Conservation (phyloP, 108 stramenopile genomes). For the Asterionellopsis glacialis region DNA sequence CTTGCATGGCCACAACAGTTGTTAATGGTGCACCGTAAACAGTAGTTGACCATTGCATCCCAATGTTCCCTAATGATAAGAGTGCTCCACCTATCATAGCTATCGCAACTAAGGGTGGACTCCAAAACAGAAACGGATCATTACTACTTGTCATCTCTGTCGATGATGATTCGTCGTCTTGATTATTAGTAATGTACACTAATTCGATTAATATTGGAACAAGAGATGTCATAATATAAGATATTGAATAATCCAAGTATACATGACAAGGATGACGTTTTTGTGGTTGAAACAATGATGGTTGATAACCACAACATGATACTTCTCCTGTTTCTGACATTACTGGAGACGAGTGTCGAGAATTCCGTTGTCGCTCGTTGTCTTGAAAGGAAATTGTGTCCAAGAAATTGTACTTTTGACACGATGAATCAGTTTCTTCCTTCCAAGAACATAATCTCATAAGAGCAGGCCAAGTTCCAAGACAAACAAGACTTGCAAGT, state of each 20-base stretch:
- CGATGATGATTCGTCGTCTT: too few species aligned
- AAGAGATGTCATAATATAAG: slow-evolving; percentile 24
- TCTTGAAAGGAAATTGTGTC: background rate
- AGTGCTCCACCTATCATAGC: slow-evolving; percentile 28
- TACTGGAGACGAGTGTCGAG: too few species aligned
- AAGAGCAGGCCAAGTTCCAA: slow-evolving; percentile 43
- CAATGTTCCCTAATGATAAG: slow-evolving; percentile 31
- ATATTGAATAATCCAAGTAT: slow-evolving; percentile 33
- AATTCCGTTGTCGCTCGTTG: too few species aligned
- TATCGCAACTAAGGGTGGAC: slow-evolving; percentile 12
- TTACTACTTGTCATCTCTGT: too few species aligned
- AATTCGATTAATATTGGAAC: slow-evolving; percentile 12
- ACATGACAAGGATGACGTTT: slow-evolving; percentile 21
- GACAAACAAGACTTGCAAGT: slow-evolving; percentile 22
- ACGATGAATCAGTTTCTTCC: background rate
- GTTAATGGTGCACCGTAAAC: slow-evolving; percentile 32
- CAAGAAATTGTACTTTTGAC: slow-evolving; percentile 6
- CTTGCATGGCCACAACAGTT: slow-evolving; percentile 30
- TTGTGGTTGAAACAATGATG: slow-evolving; percentile 1
- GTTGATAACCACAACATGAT: too few species aligned
- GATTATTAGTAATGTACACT: background rate
- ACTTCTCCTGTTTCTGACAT: too few species aligned
- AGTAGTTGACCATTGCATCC: slow-evolving; percentile 28
- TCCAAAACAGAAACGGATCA: background rate
- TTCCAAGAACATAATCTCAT: slow-evolving; percentile 13